Evolutionary conservation across 768 basidiomycete species (phyloP), one percentile per base, ranked within the genome.

Genomic region (Mycena indigotica): DNA sequence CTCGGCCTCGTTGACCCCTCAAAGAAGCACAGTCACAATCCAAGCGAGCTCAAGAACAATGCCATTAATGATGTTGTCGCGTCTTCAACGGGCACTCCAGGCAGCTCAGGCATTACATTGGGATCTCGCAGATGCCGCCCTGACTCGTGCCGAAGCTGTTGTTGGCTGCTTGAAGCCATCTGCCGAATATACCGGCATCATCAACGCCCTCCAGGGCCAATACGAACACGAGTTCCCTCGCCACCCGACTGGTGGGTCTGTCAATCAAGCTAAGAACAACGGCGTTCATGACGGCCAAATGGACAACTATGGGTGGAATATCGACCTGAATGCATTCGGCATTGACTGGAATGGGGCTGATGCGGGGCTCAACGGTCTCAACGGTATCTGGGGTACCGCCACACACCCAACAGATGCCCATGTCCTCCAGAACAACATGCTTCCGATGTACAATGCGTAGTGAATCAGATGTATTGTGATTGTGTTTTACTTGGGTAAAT

Each of bases 251-350:
- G n/a, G 23, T 53, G 16, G 19, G 32, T 13, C 57, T 35, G 21
- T 21, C 56, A 56, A 40, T 32, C 55, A 39, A 56, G 52, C 39
- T 50, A 58, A 10, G 52, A 53, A 4, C 53, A 55, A 24, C 49
- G 23, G 17, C 16, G 23, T 35, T 39, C 29, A 48, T 17, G 58
- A 28, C 17, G 49, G 24, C 50, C 16, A 50, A 16, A 35, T 58
- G 8, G 56, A 61, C 38, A 50, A 61, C 8, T 62, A 57, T 30
- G 56, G 53, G 15, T 66, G 65, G 63, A 66, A 66, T 23, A 64
- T 66, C 30, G 60, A 66, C 56, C 30, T 66, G 29, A 64, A 64
- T 35, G 55, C 59, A 2, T 62, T 64, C 28, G 65, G 63, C 23
- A 48, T 65, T 13, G 58, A 61, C 26, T 62, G 59, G 61, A 57